phyloP scores from a whole-genome alignment of 1,284 basidiomycete genomes.

The Ustilago cynodontis region DNA sequence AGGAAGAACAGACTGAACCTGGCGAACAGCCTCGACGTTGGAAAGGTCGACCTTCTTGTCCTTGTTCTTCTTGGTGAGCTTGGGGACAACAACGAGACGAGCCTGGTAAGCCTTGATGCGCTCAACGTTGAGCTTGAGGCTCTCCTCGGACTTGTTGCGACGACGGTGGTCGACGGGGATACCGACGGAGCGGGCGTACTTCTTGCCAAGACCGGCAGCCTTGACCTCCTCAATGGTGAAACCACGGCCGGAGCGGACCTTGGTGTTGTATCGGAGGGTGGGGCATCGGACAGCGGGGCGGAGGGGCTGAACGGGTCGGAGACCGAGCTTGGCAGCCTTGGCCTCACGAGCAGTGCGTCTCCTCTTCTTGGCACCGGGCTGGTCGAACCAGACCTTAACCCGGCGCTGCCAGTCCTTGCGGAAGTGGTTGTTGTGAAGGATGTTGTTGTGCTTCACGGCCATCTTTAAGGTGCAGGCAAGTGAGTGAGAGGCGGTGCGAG shows the following conservation, averaged over 20 bases:
- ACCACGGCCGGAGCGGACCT: slow-evolving; percentile 95
- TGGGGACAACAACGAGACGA: slow-evolving; percentile 86
- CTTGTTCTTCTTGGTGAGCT: slow-evolving; percentile 82
- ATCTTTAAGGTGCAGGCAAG: slow-evolving; percentile 39
- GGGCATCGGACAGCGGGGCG: slow-evolving; percentile 97
- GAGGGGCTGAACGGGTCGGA: slow-evolving; percentile 89
- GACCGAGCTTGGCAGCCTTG: slow-evolving; percentile 91
- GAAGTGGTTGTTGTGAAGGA: slow-evolving; percentile 83
- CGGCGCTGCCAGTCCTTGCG: slow-evolving; percentile 86
- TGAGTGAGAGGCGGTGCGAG: background rate
- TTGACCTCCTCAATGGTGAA: slow-evolving; percentile 97
- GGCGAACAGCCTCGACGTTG: slow-evolving; percentile 81
- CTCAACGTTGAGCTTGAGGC: slow-evolving; percentile 94
- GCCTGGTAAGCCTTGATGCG: slow-evolving; percentile 93
- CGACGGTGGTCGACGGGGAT: slow-evolving; percentile 97
- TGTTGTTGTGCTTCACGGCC: slow-evolving; percentile 70
- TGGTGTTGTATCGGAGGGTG: slow-evolving; percentile 98
- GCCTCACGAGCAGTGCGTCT: slow-evolving; percentile 91
- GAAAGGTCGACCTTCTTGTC: slow-evolving; percentile 85
- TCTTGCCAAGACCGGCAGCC: slow-evolving; percentile 93
- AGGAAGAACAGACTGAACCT: slow-evolving; percentile 70
- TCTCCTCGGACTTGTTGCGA: slow-evolving; percentile 96
- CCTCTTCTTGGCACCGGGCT: slow-evolving; percentile 97
- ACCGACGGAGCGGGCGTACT: slow-evolving; percentile 92
- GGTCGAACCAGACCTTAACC: slow-evolving; percentile 98